Percentiles rank a stretch among this genome's conserved stretches.
Evolutionary conservation across 1,139 yeast species (phyloP).

Genomic region (Scheffersomyces quercinus): DNA sequence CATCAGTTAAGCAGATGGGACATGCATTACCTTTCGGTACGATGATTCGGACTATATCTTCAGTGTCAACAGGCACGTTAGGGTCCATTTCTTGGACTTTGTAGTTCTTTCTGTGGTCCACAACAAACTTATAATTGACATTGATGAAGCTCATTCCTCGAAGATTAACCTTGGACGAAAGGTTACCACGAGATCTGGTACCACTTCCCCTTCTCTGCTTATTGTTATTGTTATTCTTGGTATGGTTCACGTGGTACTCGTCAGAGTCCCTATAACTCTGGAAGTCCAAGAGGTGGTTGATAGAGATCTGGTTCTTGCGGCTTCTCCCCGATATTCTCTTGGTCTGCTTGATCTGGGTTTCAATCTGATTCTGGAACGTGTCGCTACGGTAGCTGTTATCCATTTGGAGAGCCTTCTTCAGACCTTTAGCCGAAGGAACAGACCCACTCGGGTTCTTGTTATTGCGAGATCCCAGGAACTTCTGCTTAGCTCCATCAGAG

Average conservation of each 20-base stretch:
- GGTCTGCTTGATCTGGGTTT: background rate
- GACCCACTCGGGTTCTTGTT: background rate
- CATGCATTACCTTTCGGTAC: slow-evolving; percentile 78
- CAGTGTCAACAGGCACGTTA: slow-evolving; percentile 65
- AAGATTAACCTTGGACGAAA: slow-evolving; percentile 35
- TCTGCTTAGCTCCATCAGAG: no score
- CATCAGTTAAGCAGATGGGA: slow-evolving; percentile 87
- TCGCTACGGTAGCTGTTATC: background rate
- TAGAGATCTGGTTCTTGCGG: slow-evolving; percentile 57
- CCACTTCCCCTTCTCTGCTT: slow-evolving; percentile 17
- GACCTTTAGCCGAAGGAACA: background rate
- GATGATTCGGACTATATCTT: slow-evolving; percentile 66
- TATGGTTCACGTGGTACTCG: slow-evolving; percentile 32
- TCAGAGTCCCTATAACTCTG: slow-evolving; percentile 54
- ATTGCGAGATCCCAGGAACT: background rate
- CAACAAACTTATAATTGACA: slow-evolving; percentile 81
- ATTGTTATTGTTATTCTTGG: slow-evolving; percentile 14
- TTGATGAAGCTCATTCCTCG: slow-evolving; percentile 78
- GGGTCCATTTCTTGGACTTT: slow-evolving; percentile 66
- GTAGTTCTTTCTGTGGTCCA: slow-evolving; percentile 61
- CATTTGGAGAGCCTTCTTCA: background rate
- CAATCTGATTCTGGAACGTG: slow-evolving; percentile 1
- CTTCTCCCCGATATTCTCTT: slow-evolving; percentile 18
- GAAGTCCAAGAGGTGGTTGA: slow-evolving; percentile 65
- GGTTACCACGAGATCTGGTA: slow-evolving; percentile 1